Percentiles rank a stretch among this genome's conserved stretches.
These are phyloP conservation scores for Hippophae rhamnoides DNA, from an alignment of 306 rosid genomes.

Conservation along the genomic window DNA sequence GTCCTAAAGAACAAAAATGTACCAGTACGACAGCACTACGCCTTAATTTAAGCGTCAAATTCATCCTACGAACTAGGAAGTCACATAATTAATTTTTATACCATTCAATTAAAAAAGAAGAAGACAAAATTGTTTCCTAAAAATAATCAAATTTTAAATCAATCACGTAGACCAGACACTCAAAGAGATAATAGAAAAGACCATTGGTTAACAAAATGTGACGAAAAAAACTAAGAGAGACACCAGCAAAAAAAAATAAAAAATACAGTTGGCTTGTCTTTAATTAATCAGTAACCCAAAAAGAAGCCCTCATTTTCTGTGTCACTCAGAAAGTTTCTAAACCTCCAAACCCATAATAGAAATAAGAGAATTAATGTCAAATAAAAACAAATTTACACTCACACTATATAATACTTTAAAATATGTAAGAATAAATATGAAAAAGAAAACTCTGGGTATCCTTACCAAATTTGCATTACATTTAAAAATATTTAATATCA, in stretches of 20 bases:
- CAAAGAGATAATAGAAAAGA: conserved; percentile 1
- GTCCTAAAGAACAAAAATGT: too few species aligned
- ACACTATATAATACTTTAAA: too few species aligned
- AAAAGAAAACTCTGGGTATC: too few species aligned
- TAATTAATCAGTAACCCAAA: conserved; percentile 41
- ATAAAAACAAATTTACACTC: too few species aligned
- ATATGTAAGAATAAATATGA: too few species aligned
- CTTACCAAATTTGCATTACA: too few species aligned
- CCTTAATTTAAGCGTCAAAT: too few species aligned
- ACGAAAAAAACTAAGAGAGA: conserved; percentile 3
- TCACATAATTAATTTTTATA: too few species aligned
- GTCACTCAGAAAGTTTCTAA: conserved; percentile 52
- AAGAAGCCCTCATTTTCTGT: conserved; percentile 45
- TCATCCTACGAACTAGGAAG: too few species aligned
- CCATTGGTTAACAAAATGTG: conserved; percentile 42
- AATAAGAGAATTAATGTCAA: background rate
- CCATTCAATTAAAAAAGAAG: too few species aligned
- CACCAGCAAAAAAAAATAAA: background rate
- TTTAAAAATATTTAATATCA: too few species aligned
- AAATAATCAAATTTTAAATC: conserved; percentile 1
- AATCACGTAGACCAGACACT: conserved; percentile 6
- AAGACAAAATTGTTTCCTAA: conserved; percentile 3
- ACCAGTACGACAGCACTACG: too few species aligned
- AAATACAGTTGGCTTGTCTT: conserved; percentile 39
- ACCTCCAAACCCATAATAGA: conserved; percentile 48